Evolutionary conservation across 257 asterid species (phyloP), one percentile per base, ranked within the genome.

Genomic region (Nyctanthes arbortristis): DNA sequence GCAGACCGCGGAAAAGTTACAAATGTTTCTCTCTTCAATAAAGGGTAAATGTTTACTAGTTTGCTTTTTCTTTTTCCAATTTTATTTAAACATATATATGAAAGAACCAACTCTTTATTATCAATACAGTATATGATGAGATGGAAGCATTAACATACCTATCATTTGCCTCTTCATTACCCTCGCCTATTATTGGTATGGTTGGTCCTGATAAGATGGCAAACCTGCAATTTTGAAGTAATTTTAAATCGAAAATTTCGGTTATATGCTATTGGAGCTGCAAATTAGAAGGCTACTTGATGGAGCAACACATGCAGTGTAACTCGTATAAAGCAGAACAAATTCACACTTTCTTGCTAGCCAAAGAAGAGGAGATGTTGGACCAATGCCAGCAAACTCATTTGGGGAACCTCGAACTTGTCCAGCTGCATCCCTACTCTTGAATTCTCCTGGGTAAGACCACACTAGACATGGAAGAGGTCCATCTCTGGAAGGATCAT

Each of bases 351-450:
- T 81, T 82, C 97, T 87, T 39, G 96, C 90, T 66, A 93, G 86
- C 97, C 99, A 93, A 73, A 93, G 96, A 43, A 93, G 72, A 67
- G 97, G 95, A 63, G 97, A 91, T 31, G 96, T 93, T 58, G 96
- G 78, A 61, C 97, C 97, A 77, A 94, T 94, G 78, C 97, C 99
- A 71, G 99, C 88, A 83, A 94, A 94, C 81, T 81, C 96, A 67
- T 94, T 94, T 30, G 99, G 99, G 74, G 99, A 94, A 59, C 99
- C 99, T 71, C 98, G 98, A 61, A 91, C 99, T 83, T 94, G 99
- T 68, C 96, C 87, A 55, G 99, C 99, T 37, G 99, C 93, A 73
- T 91, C 97, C 81, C 91, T 94, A 70, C 98, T 94, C 77, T 94
- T 94, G 81, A 91, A 94, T 77, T 94, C 99, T 67, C 99, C 99